Evolutionary conservation across 1,284 basidiomycete species (phyloP).

Genomic region (Athelia psychrophila): DNA sequence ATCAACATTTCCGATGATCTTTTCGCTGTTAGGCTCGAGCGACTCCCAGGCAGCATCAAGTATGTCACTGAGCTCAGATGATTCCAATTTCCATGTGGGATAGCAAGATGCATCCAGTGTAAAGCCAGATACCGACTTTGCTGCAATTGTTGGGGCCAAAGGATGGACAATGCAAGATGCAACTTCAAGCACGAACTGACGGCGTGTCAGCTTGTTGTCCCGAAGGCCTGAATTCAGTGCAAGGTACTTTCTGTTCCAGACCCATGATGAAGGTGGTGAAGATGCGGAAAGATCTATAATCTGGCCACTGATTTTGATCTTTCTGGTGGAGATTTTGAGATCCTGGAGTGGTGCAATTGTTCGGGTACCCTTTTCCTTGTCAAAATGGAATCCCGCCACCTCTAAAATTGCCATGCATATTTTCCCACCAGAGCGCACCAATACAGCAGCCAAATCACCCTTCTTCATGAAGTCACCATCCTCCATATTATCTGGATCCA

Average conservation of each 20-base stretch:
- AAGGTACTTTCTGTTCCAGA: slow-evolving; percentile 7
- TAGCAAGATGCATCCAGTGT: background rate
- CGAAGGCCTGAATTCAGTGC: slow-evolving; percentile 1
- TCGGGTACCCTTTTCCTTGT: background rate
- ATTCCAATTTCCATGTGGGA: background rate
- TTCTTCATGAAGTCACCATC: background rate
- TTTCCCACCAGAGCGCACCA: slow-evolving; percentile 2
- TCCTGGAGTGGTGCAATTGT: background rate
- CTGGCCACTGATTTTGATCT: slow-evolving; percentile 3
- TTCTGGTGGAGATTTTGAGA: background rate
- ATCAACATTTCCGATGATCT: slow-evolving; percentile 3
- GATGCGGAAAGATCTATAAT: slow-evolving; percentile 7
- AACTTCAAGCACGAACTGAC: background rate
- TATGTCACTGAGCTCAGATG: background rate
- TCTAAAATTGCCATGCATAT: slow-evolving; percentile 6
- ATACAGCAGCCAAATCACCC: slow-evolving; percentile 10
- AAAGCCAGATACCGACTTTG: background rate
- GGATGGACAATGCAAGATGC: background rate
- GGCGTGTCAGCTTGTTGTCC: slow-evolving; percentile 2
- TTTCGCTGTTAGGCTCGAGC: slow-evolving; percentile 1
- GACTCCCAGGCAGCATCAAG: slow-evolving; percentile 4
- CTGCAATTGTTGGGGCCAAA: background rate
- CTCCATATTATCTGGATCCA: slow-evolving; percentile 5
- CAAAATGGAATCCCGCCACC: slow-evolving; percentile 6
- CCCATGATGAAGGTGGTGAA: slow-evolving; percentile 2